phyloP scores from a whole-genome alignment of 495 filamentous ascomycete species.

The Terfezia boudieri region DNA sequence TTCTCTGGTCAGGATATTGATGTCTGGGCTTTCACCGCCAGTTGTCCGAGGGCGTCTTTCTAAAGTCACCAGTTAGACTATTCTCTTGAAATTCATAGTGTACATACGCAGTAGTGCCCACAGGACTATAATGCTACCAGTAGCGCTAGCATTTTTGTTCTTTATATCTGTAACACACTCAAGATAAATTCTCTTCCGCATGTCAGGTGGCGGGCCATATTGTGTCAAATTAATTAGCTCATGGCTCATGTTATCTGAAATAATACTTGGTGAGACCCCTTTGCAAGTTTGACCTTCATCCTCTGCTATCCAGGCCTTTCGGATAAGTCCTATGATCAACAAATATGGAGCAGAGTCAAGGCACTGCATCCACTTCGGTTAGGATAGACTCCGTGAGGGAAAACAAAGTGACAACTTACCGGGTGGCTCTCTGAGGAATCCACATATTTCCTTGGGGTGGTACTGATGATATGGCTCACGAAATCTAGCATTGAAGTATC shows the following conservation, averaged over 20 bases:
- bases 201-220: slow-evolving; percentile 27
- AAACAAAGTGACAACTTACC: too few species aligned
- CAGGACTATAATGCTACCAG: slow-evolving; percentile 53
- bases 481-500: slow-evolving; percentile 15
- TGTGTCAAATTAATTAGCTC: slow-evolving; percentile 20
- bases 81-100: slow-evolving; percentile 4
- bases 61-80: slow-evolving; percentile 22
- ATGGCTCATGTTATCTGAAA: slow-evolving; percentile 26
- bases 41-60: slow-evolving; percentile 24
- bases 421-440: background rate
- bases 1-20: slow-evolving; percentile 27
- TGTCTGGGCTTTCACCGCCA: slow-evolving; percentile 23
- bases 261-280: slow-evolving; percentile 23
- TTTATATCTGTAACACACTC: slow-evolving; percentile 37
- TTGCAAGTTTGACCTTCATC: slow-evolving; percentile 18
- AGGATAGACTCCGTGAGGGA: too few species aligned
- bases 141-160: slow-evolving; percentile 29
- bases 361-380: background rate
- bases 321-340: slow-evolving; percentile 16
- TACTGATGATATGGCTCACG: slow-evolving; percentile 10
- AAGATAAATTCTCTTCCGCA: slow-evolving; percentile 32
- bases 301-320: slow-evolving; percentile 18
- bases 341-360: slow-evolving; percentile 13
- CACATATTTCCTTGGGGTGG: slow-evolving; percentile 3
- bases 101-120: slow-evolving; percentile 30